phyloP scores from a whole-genome alignment of 106 monocot species.

The Alisma plantagoaquatica region DNA sequence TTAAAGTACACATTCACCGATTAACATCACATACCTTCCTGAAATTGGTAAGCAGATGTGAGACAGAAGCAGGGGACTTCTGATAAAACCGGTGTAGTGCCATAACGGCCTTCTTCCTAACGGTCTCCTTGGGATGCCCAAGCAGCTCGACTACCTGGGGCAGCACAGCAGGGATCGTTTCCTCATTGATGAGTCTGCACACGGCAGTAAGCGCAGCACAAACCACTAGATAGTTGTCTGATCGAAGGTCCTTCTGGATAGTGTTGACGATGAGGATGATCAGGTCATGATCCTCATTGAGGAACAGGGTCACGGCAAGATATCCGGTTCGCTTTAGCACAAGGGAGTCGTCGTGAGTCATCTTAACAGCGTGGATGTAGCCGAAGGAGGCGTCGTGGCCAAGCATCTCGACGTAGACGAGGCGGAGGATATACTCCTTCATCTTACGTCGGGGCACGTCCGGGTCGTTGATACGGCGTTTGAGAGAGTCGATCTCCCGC shows the following conservation, averaged over 20 bases:
- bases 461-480: conserved; percentile 77
- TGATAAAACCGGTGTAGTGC: conserved; percentile 92
- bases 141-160: conserved; percentile 95
- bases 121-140: conserved; percentile 77
- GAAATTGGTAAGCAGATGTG: conserved; percentile 75
- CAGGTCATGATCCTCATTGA: conserved; percentile 86
- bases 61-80: conserved; percentile 44
- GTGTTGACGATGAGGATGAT: conserved; percentile 97
- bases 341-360: conserved; percentile 88
- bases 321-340: conserved; percentile 84
- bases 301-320: conserved; percentile 88
- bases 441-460: conserved; percentile 80
- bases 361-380: conserved; percentile 97
- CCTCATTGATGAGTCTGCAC: conserved; percentile 90
- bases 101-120: conserved; percentile 96
- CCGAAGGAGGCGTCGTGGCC: conserved; percentile 98
- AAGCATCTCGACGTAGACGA: conserved; percentile 97
- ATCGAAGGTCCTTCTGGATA: conserved; percentile 91
- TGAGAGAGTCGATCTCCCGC: conserved; percentile 69
- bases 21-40: too few relatives aligned
- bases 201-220: conserved; percentile 75
- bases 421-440: conserved; percentile 94
- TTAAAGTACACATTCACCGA: too few relatives aligned
- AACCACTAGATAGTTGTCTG: conserved; percentile 85
- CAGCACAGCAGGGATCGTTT: conserved; percentile 92